Evolutionary conservation across 1,284 basidiomycete genomes (phyloP), one percentile per base, ranked within the genome.

Genomic region (Pyrrhoderma noxium): DNA sequence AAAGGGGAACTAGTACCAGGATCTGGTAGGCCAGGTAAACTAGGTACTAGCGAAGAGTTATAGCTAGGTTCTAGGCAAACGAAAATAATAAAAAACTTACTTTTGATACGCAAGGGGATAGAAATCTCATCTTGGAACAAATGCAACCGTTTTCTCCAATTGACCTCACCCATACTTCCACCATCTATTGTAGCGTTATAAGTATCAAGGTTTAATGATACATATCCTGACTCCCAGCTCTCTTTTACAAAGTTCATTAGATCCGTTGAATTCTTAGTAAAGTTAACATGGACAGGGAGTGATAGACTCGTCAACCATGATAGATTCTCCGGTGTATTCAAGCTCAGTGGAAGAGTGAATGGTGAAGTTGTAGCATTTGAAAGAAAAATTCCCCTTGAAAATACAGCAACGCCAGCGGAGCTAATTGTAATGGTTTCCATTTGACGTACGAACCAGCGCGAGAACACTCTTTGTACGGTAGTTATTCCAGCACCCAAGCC

Each of bases 221-320:
- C 72, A 21, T 67, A 58, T 0, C 84, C 82, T 5, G 65, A 62
- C 40, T 62, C 66, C 85, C 86, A 89, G 25, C 76, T 72, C 35
- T 80, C 71, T 42, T 72, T 70, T 16, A 75, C 64, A 58, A 86
- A 86, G 14, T 70, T 64, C 8, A 70, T 53, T 22, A 86, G 60
- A 0, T 69, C 65, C 0, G 72, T 70, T 0, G 70, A 62, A 59
- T 85, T 76, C 44, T 69, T 63, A 1, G 80, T 80, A 1, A 81
- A 82, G 47, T 64, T 66, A 9, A 88, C 65, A 36, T 71, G 67
- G 14, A 86, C 64, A 3, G 75, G 70, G 0, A 76, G 57, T 2
- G 79, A 74, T 1, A 87, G 61, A 1, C 68, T 64, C 3, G 75
- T 75, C 49, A 88, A 62, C 85, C 85, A 87, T 1, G 73, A 72